These are phyloP conservation scores for Adiantum capillusveneris DNA, from an alignment of 75 land plant genomes.

Conservation along the genomic window DNA sequence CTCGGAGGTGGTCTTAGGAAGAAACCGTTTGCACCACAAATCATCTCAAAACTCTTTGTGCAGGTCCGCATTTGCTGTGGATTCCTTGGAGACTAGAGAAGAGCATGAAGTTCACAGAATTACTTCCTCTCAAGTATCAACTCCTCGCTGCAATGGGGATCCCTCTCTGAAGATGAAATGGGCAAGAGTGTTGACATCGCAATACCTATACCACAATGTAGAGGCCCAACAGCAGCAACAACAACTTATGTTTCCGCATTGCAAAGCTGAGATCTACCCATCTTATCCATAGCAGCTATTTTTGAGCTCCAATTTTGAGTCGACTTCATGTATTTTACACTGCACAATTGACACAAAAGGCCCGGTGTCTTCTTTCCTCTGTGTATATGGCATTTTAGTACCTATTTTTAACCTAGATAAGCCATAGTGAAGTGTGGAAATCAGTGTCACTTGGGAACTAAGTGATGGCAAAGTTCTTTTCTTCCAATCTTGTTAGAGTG, in stretches of 20 bases:
- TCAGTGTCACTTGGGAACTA: too few relatives aligned
- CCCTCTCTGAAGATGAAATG: constrained; percentile 48
- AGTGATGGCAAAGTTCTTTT: too few relatives aligned
- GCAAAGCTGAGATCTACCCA: too few relatives aligned
- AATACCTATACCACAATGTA: neutral
- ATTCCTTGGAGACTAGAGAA: neutral
- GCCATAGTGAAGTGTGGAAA: too few relatives aligned
- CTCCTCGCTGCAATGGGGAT: constrained; percentile 61
- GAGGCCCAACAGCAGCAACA: neutral
- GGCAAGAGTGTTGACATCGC: constrained; percentile 10
- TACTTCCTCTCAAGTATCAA: constrained; percentile 66
- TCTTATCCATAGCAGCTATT: too few relatives aligned
- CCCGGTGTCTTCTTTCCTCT: too few relatives aligned
- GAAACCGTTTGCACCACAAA: constrained; percentile 61
- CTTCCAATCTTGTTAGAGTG: too few relatives aligned
- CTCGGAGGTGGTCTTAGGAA: constrained; percentile 77
- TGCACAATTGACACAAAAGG: too few relatives aligned
- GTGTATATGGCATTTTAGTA: too few relatives aligned
- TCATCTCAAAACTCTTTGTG: constrained; percentile 50
- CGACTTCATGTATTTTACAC: too few relatives aligned
- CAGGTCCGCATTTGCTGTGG: constrained; percentile 40
- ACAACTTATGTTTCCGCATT: neutral
- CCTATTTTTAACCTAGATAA: too few relatives aligned
- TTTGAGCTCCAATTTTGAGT: too few relatives aligned
- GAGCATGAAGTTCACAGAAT: constrained; percentile 38